Conservation (phyloP, 768 basidiomycete species). For the Russula ochroleuca region DNA sequence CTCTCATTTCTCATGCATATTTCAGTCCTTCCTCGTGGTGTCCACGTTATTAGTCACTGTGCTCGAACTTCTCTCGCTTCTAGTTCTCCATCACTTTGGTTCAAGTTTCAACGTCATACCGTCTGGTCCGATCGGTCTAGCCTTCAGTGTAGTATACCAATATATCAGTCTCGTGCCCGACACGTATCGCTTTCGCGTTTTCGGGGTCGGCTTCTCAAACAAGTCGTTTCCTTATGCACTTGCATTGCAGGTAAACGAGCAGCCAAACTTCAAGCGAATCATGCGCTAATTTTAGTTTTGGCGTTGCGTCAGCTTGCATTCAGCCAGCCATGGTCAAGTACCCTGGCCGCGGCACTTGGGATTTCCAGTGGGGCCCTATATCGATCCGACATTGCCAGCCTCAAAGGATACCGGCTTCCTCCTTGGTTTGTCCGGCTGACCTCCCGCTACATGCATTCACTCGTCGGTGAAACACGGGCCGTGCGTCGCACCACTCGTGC, state of each 20-base stretch:
- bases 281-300: neutral
- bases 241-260: conserved; percentile 57
- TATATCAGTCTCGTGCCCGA: conserved; percentile 74
- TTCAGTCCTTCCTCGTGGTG: conserved; percentile 73
- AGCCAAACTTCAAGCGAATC: neutral
- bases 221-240: conserved; percentile 71
- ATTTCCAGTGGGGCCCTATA: conserved; percentile 71
- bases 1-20: conserved; percentile 19
- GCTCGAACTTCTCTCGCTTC: conserved; percentile 59
- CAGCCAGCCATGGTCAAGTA: conserved; percentile 62
- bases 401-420: conserved; percentile 78
- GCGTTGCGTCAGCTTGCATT: conserved; percentile 53
- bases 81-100: conserved; percentile 61
- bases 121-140: conserved; percentile 66
- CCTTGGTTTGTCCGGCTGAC: conserved; percentile 52
- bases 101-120: conserved; percentile 60
- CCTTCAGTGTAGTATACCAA: conserved; percentile 82
- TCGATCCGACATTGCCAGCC: conserved; percentile 72
- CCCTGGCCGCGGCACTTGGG: conserved; percentile 58
- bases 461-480: conserved; percentile 67
- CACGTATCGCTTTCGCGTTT: conserved; percentile 70
- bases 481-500: conserved; percentile 45
- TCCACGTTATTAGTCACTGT: conserved; percentile 62
- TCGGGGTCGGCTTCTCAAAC: conserved; percentile 69
- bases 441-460: conserved; percentile 54